These are phyloP conservation scores for Clonostachys byssicola DNA, from an alignment of 2,329 filamentous ascomycete genomes.

Conservation along the genomic window DNA sequence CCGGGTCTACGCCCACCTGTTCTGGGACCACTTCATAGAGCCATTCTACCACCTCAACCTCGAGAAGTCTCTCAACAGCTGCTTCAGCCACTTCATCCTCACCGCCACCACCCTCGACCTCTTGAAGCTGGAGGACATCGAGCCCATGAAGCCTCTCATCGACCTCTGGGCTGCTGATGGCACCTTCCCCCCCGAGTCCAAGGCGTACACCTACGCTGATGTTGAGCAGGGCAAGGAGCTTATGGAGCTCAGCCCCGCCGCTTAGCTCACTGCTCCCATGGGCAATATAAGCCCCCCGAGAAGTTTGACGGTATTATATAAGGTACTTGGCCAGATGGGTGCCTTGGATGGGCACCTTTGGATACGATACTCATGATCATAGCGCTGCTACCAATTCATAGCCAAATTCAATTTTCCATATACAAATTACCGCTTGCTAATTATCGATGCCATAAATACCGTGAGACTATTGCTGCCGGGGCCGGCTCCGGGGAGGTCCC, in stretches of 20 bases:
- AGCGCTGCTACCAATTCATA: too few relatives aligned
- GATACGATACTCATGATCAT: too few relatives aligned
- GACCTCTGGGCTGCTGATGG: conserved; percentile 84
- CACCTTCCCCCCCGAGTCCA: conserved; percentile 68
- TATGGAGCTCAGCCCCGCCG: conserved; percentile 1
- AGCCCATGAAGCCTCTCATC: conserved; percentile 87
- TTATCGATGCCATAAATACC: too few relatives aligned
- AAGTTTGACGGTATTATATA: too few relatives aligned
- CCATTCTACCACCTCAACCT: conserved; percentile 75
- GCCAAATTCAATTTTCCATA: too few relatives aligned
- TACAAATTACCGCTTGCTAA: too few relatives aligned
- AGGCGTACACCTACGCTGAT: conserved; percentile 55
- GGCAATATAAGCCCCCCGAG: too few relatives aligned
- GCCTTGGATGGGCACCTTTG: too few relatives aligned
- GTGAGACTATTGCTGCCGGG: too few relatives aligned
- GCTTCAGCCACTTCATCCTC: conserved; percentile 75
- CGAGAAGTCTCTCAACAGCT: conserved; percentile 74
- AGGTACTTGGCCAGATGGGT: too few relatives aligned
- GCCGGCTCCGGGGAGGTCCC: too few relatives aligned
- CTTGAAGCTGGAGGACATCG: conserved; percentile 77
- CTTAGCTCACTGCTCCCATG: background rate
- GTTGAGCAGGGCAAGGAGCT: conserved; percentile 16
- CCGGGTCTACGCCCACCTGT: conserved; percentile 90
- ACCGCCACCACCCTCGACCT: conserved; percentile 74
- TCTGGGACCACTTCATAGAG: conserved; percentile 85